These are phyloP conservation scores for Silene noctiflora DNA, from an alignment of 179 eudicot species.

Conservation along the genomic window DNA sequence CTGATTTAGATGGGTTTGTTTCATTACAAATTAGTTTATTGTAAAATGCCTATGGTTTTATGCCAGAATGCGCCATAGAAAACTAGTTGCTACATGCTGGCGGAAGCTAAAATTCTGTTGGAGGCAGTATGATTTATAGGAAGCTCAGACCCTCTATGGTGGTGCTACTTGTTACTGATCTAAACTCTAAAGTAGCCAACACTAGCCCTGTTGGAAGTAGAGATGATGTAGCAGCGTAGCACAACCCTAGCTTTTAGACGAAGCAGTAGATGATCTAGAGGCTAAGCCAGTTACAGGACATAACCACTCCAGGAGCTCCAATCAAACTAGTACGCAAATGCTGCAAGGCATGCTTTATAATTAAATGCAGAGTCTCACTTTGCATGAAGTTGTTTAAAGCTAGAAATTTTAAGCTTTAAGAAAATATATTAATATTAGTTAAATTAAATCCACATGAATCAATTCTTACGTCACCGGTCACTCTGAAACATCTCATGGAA, in stretches of 20 bases:
- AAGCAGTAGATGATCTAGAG: no score
- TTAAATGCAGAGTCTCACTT: not conserved
- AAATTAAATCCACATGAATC: not conserved
- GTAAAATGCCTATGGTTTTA: not conserved
- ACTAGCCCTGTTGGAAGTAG: not conserved
- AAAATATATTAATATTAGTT: not conserved
- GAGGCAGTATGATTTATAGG: not conserved
- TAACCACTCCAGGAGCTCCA: not conserved
- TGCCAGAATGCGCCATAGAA: not conserved
- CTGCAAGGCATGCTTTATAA: not conserved
- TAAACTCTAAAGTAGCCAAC: not conserved
- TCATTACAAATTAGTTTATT: not conserved
- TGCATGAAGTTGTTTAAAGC: not conserved
- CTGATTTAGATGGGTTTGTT: not conserved
- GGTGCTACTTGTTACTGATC: not conserved
- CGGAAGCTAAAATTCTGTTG: not conserved
- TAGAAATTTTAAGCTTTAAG: not conserved
- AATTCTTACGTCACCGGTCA: no score
- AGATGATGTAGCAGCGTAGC: not conserved
- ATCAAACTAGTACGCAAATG: not conserved
- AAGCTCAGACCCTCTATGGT: not conserved
- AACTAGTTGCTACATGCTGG: not conserved
- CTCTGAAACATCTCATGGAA: no score
- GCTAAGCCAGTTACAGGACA: not conserved
- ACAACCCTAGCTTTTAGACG: no score